Conservation (phyloP, 176 grass and related monocot genomes). For the Themeda triandra region DNA sequence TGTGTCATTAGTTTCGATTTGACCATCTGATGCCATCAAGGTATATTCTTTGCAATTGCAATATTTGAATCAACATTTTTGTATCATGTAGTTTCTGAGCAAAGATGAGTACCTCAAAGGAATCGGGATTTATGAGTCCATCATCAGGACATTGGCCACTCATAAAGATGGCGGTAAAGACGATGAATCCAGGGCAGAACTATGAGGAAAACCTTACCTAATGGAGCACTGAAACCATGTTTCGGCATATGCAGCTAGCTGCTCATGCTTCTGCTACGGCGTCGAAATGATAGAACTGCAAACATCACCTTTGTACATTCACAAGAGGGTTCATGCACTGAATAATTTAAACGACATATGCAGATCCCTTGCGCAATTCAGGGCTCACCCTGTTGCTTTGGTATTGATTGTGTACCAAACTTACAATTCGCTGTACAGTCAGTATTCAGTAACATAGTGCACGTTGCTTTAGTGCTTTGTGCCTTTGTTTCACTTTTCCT, state of each 20-base stretch:
- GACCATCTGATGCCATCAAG: no score
- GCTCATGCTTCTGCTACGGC: not conserved
- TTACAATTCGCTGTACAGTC: not conserved
- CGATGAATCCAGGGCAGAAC: conserved; percentile 60
- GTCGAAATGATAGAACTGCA: not conserved
- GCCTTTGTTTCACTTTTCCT: not conserved
- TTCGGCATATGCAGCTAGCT: not conserved
- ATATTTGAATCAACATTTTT: no score
- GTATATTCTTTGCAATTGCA: no score
- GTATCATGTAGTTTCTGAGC: not conserved
- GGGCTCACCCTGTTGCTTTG: not conserved
- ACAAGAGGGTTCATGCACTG: not conserved
- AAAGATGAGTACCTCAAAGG: conserved; percentile 92
- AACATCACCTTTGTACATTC: conserved; percentile 21
- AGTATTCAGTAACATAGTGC: no score
- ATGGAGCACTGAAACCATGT: no score
- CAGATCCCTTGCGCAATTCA: not conserved
- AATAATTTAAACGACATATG: not conserved
- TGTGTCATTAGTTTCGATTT: not conserved
- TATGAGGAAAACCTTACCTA: conserved; percentile 35
- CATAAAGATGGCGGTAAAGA: conserved; percentile 29
- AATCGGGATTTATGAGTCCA: conserved; percentile 68
- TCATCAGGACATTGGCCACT: conserved; percentile 63
- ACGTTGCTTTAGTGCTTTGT: not conserved
- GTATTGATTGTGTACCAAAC: not conserved